Conservation (phyloP, 1,139 yeast species). For the Debaryomyces udenii region DNA sequence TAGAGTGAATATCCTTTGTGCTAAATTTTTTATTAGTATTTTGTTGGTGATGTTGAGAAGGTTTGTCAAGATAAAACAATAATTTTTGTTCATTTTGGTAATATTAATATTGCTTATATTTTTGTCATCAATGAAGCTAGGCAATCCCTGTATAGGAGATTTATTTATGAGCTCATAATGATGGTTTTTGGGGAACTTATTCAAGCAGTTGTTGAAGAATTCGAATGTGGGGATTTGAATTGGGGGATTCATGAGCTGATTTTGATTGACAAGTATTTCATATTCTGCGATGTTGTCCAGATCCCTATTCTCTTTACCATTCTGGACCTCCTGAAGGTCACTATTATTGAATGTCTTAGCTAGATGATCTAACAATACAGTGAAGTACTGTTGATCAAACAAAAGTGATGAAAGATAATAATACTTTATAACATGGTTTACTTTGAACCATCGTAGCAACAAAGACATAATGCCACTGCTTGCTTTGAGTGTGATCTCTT, state of each 20-base stretch:
- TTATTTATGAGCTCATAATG: constrained; percentile 35
- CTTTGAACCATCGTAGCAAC: constrained; percentile 76
- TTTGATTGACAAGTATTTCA: constrained; percentile 39
- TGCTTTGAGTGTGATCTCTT: constrained; percentile 68
- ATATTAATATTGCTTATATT: constrained; percentile 34
- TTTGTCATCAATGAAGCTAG: constrained; percentile 28
- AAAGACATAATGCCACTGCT: constrained; percentile 56
- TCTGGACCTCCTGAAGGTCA: constrained; percentile 30
- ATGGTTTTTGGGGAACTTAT: constrained; percentile 18
- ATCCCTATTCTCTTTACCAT: constrained; percentile 12
- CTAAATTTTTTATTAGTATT: constrained; percentile 47
- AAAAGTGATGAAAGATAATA: constrained; percentile 73
- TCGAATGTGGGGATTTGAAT: constrained; percentile 42
- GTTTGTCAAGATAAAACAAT: constrained; percentile 48
- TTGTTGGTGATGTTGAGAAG: constrained; percentile 48
- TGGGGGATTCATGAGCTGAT: constrained; percentile 50
- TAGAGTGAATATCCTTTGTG: constrained; percentile 57
- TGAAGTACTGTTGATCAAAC: constrained; percentile 70
- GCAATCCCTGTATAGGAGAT: constrained; percentile 29
- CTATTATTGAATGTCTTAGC: constrained; percentile 41
- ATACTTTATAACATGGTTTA: constrained; percentile 74
- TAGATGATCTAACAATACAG: constrained; percentile 42
- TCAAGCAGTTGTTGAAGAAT: constrained; percentile 49
- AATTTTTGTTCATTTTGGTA: constrained; percentile 41
- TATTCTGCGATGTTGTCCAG: constrained; percentile 36